A percentile compares a stretch with the other conserved stretches of the same genome.
phyloP scores from a whole-genome alignment of 306 rosid genomes.

The Quercus aquifolioides region DNA sequence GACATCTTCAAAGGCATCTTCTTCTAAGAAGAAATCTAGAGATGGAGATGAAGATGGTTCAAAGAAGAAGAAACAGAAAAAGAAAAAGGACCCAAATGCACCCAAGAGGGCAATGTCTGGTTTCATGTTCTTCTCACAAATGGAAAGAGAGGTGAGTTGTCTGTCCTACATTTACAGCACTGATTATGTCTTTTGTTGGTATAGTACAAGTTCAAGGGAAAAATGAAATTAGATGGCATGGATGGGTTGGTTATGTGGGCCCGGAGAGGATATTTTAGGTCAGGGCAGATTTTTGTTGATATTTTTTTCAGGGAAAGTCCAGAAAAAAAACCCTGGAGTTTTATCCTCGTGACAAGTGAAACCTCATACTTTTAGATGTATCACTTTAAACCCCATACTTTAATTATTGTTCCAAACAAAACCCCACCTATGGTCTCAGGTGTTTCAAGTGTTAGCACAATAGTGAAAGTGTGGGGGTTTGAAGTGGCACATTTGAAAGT shows the following conservation, averaged over 20 bases:
- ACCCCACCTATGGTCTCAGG: too few relatives aligned
- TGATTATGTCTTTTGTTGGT: not conserved
- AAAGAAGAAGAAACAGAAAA: slow-evolving; percentile 85
- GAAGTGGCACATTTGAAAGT: too few relatives aligned
- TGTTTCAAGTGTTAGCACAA: too few relatives aligned
- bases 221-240: not conserved
- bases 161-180: not conserved
- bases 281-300: not conserved
- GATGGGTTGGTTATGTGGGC: not conserved
- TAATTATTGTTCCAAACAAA: too few relatives aligned
- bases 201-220: not conserved
- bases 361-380: too few relatives aligned
- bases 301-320: too few relatives aligned
- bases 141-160: slow-evolving; percentile 88
- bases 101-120: slow-evolving; percentile 96
- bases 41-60: slow-evolving; percentile 81
- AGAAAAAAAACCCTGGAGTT: too few relatives aligned
- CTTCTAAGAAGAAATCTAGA: slow-evolving; percentile 72
- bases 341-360: too few relatives aligned
- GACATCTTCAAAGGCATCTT: slow-evolving; percentile 69
- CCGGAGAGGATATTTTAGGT: not conserved
- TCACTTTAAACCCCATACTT: too few relatives aligned
- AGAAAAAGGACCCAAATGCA: slow-evolving; percentile 98
- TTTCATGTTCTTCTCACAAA: slow-evolving; percentile 95
- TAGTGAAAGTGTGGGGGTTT: too few relatives aligned